Percentiles rank a stretch among this genome's conserved stretches.
Conservation (phyloP, 306 rosid species). For the Trichosanthes truncata region DNA sequence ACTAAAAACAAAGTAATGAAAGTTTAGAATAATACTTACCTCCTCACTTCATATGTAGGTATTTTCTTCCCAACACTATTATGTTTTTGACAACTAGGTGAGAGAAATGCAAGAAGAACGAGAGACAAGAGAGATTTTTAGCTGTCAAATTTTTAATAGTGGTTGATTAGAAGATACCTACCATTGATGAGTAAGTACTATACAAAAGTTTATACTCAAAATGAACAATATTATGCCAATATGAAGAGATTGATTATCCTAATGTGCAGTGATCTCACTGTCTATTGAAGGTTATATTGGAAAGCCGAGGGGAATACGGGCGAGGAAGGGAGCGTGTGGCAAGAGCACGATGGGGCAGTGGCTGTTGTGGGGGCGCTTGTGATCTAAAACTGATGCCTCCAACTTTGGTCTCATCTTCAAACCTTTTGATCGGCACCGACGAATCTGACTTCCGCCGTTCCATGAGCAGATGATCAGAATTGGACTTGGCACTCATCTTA, state of each 20-base stretch:
- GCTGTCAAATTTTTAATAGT: too few relatives aligned
- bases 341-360: background rate
- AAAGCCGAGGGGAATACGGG: background rate
- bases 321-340: slow-evolving; percentile 8
- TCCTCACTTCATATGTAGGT: too few relatives aligned
- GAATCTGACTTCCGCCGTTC: background rate
- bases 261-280: background rate
- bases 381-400: background rate
- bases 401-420: background rate
- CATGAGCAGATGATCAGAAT: background rate
- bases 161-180: background rate
- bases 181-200: background rate
- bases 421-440: background rate
- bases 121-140: too few relatives aligned
- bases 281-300: background rate
- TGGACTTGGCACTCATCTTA: slow-evolving; percentile 8
- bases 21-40: too few relatives aligned
- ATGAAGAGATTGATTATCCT: background rate
- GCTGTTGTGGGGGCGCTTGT: background rate
- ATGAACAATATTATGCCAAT: background rate
- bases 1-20: too few relatives aligned
- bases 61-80: too few relatives aligned
- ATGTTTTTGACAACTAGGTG: too few relatives aligned
- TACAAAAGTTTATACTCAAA: background rate
- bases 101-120: too few relatives aligned